Evolutionary conservation across 257 asterid genomes (phyloP).

Genomic region (Jasminum sambac): DNA sequence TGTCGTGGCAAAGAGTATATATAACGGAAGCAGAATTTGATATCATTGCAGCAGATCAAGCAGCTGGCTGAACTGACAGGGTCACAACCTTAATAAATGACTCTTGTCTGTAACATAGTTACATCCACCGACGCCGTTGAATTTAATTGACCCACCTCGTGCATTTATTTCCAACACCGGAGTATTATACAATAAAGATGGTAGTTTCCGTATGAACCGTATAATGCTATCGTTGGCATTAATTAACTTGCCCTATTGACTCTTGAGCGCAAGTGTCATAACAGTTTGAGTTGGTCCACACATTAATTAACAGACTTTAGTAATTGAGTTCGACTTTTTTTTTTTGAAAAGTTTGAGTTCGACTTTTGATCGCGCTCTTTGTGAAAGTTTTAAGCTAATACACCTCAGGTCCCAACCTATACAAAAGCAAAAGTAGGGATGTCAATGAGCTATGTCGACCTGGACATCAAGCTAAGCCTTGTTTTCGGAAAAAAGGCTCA

Average conservation of each 20-base stretch:
- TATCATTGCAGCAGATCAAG: conserved; percentile 26
- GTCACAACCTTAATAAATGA: conserved; percentile 32
- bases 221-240: background rate
- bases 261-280: background rate
- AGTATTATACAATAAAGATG: conserved; percentile 13
- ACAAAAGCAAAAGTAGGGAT: too few species aligned
- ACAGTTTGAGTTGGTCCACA: background rate
- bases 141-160: conserved; percentile 29
- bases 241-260: conserved; percentile 1
- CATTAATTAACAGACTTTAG: too few species aligned
- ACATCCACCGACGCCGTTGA: conserved; percentile 37
- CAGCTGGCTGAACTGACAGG: conserved; percentile 28
- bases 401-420: too few species aligned
- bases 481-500: too few species aligned
- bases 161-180: conserved; percentile 42
- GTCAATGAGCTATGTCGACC: too few species aligned
- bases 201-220: conserved; percentile 52
- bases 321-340: too few species aligned
- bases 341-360: too few species aligned
- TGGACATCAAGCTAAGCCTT: too few species aligned
- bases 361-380: too few species aligned
- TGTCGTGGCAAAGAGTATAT: conserved; percentile 24
- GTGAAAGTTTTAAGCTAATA: too few species aligned
- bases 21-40: conserved; percentile 19
- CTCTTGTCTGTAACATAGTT: conserved; percentile 13